A percentile compares a stretch with the other conserved stretches of the same genome.
Evolutionary conservation across 164 flowering plant genomes (phyloP).

Genomic region (Liquidambar formosana): DNA sequence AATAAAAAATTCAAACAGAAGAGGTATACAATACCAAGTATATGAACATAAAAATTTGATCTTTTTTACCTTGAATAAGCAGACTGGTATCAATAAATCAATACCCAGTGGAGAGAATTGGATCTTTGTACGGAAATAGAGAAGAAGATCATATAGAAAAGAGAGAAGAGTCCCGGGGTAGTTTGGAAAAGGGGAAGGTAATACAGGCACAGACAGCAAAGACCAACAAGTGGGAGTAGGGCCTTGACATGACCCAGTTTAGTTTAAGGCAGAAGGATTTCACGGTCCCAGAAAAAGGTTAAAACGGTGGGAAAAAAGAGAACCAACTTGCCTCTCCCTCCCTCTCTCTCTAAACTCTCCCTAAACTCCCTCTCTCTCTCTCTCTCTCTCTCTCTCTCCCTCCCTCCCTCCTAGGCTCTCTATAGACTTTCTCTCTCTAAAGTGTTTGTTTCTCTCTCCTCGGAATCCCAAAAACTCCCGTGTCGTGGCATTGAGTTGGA

Average conservation of each 20-base stretch:
- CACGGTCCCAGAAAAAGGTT: conserved; percentile 28
- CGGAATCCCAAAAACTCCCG: conserved; percentile 8
- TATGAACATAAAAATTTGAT: background rate
- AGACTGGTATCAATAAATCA: conserved; percentile 4
- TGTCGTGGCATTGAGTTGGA: conserved; percentile 14
- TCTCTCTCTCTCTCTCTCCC: background rate
- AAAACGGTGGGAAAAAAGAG: conserved; percentile 20
- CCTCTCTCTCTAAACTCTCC: background rate
- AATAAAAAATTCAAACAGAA: background rate
- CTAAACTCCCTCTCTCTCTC: background rate
- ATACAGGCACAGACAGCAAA: conserved; percentile 25
- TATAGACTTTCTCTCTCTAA: background rate
- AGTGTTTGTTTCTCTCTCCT: background rate
- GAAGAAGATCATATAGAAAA: conserved; percentile 5
- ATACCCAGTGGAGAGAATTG: conserved; percentile 4
- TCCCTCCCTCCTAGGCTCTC: no score
- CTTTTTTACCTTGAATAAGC: conserved; percentile 6
- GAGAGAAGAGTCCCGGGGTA: conserved; percentile 1
- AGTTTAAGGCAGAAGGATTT: conserved; percentile 22
- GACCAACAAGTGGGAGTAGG: conserved; percentile 49
- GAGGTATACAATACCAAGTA: background rate
- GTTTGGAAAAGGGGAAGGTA: conserved; percentile 13
- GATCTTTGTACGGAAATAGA: conserved; percentile 9
- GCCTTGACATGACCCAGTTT: conserved; percentile 39
- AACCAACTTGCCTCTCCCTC: conserved; percentile 8